Percentiles rank a stretch among this genome's conserved stretches.
Conservation (phyloP, 805 yeast species). For the Yamadazyma laniorum region DNA sequence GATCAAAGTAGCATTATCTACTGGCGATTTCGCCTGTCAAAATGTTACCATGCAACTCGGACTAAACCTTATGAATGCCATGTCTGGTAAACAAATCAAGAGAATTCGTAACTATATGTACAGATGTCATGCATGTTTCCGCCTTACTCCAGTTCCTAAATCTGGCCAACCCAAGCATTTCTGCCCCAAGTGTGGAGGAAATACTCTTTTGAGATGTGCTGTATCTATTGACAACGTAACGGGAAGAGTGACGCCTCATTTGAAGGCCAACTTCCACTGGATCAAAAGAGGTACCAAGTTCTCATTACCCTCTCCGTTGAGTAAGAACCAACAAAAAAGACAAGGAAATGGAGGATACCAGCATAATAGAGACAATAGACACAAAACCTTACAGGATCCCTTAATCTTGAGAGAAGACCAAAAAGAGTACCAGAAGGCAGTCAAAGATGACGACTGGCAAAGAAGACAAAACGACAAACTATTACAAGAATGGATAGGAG, state of each 20-base stretch:
- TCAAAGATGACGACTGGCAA: constrained; percentile 86
- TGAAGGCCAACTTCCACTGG: constrained; percentile 94
- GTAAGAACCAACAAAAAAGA: constrained; percentile 67
- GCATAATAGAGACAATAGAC: constrained; percentile 62
- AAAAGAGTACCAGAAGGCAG: constrained; percentile 84
- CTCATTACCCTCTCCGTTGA: constrained; percentile 83
- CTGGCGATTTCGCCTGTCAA: constrained; percentile 97
- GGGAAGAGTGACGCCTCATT: constrained; percentile 83
- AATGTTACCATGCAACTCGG: constrained; percentile 93
- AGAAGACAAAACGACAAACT: constrained; percentile 82
- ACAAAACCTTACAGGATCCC: constrained; percentile 47
- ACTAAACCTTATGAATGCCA: constrained; percentile 76
- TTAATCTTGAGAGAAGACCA: constrained; percentile 84
- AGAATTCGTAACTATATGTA: constrained; percentile 89
- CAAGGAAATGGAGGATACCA: constrained; percentile 80
- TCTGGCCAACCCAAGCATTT: constrained; percentile 78
- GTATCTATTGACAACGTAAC: constrained; percentile 77
- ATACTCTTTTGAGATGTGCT: constrained; percentile 84
- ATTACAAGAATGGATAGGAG: constrained; percentile 87
- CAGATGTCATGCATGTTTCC: constrained; percentile 96
- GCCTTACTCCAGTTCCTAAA: constrained; percentile 72
- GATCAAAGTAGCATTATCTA: constrained; percentile 80
- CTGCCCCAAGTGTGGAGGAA: constrained; percentile 95
- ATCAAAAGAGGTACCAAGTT: constrained; percentile 80
- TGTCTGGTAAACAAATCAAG: constrained; percentile 80